Conservation (phyloP, 306 rosid genomes). For the Prunus dulcis region DNA sequence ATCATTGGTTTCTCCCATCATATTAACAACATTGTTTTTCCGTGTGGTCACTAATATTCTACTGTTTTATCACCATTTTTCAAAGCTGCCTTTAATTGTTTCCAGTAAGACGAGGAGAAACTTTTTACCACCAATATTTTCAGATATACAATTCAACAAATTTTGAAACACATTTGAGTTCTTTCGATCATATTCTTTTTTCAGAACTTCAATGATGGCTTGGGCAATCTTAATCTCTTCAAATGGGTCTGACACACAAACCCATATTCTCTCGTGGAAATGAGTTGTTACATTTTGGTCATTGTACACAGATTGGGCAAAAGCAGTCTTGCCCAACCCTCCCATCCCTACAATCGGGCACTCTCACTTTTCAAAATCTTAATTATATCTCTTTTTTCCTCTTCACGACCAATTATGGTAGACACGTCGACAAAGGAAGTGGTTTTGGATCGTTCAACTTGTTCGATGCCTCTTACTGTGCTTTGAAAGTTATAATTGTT, state of each 20-base stretch:
- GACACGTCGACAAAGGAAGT: background rate
- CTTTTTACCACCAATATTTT: background rate
- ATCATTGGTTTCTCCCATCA: background rate
- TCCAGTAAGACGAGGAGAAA: conserved; percentile 9
- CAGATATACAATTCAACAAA: background rate
- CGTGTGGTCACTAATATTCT: conserved; percentile 6
- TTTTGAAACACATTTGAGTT: background rate
- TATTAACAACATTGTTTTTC: background rate
- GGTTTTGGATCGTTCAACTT: background rate
- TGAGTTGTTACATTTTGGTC: background rate
- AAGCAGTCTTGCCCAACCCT: conserved; percentile 5
- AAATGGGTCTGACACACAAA: background rate
- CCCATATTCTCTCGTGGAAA: background rate
- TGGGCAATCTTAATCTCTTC: background rate
- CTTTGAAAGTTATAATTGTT: too few relatives aligned
- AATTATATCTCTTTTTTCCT: background rate
- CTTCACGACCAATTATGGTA: background rate
- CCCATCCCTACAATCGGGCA: background rate
- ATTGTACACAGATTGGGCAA: background rate
- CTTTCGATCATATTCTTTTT: fast-evolving
- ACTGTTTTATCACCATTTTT: background rate
- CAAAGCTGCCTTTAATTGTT: background rate
- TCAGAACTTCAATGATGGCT: background rate
- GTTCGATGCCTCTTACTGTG: background rate
- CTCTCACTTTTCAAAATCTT: background rate